A percentile compares a stretch with the other conserved stretches of the same genome.
Evolutionary conservation across 257 asterid genomes (phyloP).

Genomic region (Euphrasia confusa): DNA sequence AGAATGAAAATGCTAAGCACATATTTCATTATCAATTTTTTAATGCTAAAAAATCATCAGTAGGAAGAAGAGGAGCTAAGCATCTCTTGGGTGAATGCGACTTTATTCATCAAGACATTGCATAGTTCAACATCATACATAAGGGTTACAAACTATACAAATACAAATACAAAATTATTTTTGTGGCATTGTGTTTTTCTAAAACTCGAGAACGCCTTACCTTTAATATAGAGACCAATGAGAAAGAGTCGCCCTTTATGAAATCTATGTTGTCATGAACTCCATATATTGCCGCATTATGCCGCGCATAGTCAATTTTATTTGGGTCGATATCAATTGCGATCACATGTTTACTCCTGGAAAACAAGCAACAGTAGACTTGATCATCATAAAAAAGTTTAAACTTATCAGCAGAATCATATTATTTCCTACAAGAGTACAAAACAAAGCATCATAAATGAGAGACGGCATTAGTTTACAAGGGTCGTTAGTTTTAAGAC

Average conservation of each 20-base stretch:
- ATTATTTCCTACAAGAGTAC: not conserved
- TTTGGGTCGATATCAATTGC: conserved; percentile 88
- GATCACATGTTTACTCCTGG: conserved; percentile 80
- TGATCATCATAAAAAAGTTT: not conserved
- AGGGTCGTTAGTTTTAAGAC: not conserved
- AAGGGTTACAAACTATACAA: not conserved
- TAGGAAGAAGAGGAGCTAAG: not conserved
- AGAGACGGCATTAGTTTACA: too few relatives aligned
- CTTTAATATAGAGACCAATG: conserved; percentile 67
- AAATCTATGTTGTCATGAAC: conserved; percentile 73
- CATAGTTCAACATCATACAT: not conserved
- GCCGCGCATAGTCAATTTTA: conserved; percentile 67
- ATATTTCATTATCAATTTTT: not conserved
- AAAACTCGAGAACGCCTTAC: conserved; percentile 32
- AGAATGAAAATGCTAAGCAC: not conserved
- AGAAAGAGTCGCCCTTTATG: conserved; percentile 66
- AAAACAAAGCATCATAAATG: not conserved
- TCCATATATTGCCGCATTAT: conserved; percentile 82
- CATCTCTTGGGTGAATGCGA: conserved; percentile 4
- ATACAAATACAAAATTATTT: not conserved
- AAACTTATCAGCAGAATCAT: not conserved
- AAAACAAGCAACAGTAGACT: conserved; percentile 19
- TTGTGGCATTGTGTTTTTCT: not conserved
- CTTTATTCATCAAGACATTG: not conserved
- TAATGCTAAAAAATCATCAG: not conserved